These are phyloP conservation scores for Cucumis cinereus DNA, from an alignment of 306 rosid species.

Conservation along the genomic window DNA sequence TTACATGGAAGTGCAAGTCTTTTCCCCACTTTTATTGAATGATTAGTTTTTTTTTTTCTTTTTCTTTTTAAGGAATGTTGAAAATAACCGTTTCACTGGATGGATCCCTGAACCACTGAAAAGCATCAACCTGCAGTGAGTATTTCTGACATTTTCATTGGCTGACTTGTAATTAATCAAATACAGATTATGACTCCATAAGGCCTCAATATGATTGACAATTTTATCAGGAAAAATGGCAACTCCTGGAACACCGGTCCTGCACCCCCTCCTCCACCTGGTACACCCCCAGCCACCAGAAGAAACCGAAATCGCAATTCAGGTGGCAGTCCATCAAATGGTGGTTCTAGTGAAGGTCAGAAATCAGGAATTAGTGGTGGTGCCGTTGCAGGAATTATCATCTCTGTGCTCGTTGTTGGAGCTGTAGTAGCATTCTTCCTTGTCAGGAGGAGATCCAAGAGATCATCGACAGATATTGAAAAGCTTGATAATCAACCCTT, in stretches of 20 bases:
- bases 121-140: constrained; percentile 65
- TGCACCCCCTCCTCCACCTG: constrained; percentile 99
- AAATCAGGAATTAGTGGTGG: constrained; percentile 91
- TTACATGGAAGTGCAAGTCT: constrained; percentile 2
- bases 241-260: constrained; percentile 75
- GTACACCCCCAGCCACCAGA: constrained; percentile 57
- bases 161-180: not conserved
- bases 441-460: constrained; percentile 65
- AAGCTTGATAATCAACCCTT: constrained; percentile 62
- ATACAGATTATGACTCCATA: not conserved
- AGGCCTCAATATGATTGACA: not conserved
- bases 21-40: not conserved
- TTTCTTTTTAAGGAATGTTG: constrained; percentile 46
- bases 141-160: constrained; percentile 8
- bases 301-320: constrained; percentile 27
- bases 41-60: not conserved
- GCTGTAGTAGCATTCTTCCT: constrained; percentile 71
- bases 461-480: constrained; percentile 46
- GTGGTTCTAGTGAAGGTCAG: constrained; percentile 29
- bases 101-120: constrained; percentile 77
- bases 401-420: constrained; percentile 64
- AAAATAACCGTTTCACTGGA: constrained; percentile 70
- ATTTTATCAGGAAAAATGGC: constrained; percentile 46
- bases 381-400: constrained; percentile 88
- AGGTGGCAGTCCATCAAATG: constrained; percentile 33